phyloP scores from a whole-genome alignment of 2,329 filamentous ascomycete genomes.

The Metarhizium humberi region DNA sequence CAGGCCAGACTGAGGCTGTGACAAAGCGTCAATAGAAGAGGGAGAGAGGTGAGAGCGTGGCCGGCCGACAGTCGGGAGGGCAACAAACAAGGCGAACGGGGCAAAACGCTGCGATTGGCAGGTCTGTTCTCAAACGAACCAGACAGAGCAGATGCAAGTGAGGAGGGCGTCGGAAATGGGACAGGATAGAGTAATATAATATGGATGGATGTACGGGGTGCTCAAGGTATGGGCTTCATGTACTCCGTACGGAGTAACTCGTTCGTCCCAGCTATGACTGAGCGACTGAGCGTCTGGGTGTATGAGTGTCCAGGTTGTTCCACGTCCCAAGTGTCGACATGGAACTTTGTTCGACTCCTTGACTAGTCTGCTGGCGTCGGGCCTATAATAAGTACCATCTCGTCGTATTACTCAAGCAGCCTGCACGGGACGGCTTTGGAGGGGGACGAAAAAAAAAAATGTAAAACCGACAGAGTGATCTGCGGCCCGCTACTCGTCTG shows the following conservation, averaged over 20 bases:
- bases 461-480: not conserved
- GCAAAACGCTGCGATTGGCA: conserved; percentile 5
- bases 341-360: not conserved
- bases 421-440: not conserved
- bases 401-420: not conserved
- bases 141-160: not conserved
- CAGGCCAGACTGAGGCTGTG: not conserved
- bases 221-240: not conserved
- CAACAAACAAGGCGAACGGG: not conserved
- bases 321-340: too few relatives aligned
- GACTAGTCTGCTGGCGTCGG: not conserved
- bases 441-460: not conserved
- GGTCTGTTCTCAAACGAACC: not conserved
- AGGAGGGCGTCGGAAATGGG: not conserved
- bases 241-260: not conserved
- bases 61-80: not conserved
- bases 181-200: not conserved
- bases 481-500: conserved; percentile 7
- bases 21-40: not conserved
- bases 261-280: not conserved
- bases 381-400: not conserved
- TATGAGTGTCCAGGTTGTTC: too few relatives aligned
- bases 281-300: not conserved
- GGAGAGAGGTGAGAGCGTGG: not conserved
- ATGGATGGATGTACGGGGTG: not conserved